Evolutionary conservation across 129 eudicot species (phyloP), one percentile per base, ranked within the genome.

Genomic region (Calendula officinalis): DNA sequence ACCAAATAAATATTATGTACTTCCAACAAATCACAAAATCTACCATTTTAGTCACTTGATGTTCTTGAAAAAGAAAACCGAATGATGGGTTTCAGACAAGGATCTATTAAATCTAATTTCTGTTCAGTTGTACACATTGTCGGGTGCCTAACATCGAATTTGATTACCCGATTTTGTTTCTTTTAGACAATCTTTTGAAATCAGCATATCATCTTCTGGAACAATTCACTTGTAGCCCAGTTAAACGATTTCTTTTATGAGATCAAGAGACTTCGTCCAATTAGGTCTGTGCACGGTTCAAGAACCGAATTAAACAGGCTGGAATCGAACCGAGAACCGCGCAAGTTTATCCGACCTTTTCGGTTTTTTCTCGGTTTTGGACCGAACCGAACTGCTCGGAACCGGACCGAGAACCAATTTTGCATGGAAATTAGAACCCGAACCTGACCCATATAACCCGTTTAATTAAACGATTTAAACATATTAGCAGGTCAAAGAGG

Each of bases 91-190:
- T 69, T 61, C 73, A 11, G 82, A 84, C 70, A 84, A 50, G 46
- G 78, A 87, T 70, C 78, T 72, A 69, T 59, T 62, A 84, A 44
- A 10, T 71, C 82, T n/a, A 62, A 66, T 56, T 84, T 84, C 55
- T 78, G 87, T 64, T 75, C 68, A 35, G 53, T 69, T 9, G 71
- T 62, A 50, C 78, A 82, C 53, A 78, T 69, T 34, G 80, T 50
- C 9, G 87, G 91, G 51, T 84, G 81, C 75, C 46, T 65, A 11
- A 84, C 91, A 72, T 78, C 82, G 8, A 84, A 64, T 52, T 63
- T 76, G 40, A 84, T 70, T 37, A 63, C 74, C 54, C 80, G 45
- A 65, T 70, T 75, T 9, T 82, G 86, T 60, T 75, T 81, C 64
- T 58, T 84, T 52, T 70, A 41, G 30, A 43, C 82, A 87, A 45